phyloP scores from a whole-genome alignment of 208 protist species.

The Perkinsela sp. region DNA sequence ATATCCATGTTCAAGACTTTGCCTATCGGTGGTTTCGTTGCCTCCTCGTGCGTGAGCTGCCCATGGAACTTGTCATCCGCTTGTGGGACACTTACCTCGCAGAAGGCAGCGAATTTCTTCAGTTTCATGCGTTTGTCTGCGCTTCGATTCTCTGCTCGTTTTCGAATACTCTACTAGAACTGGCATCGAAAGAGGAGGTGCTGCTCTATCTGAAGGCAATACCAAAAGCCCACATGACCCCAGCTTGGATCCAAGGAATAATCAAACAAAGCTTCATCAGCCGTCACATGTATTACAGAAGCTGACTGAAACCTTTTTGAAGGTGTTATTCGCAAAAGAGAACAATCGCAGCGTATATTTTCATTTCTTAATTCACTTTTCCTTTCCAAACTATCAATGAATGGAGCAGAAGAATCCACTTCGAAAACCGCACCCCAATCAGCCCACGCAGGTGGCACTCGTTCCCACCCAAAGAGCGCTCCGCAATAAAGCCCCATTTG shows the following conservation, averaged over 20 bases:
- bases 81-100: constrained; percentile 21
- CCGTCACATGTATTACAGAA: not conserved
- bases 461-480: too few species aligned
- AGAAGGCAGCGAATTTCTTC: constrained; percentile 7
- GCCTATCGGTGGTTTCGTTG: constrained; percentile 18
- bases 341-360: too few species aligned
- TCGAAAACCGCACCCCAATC: too few species aligned
- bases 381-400: too few species aligned
- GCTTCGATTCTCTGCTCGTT: not conserved
- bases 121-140: constrained; percentile 1
- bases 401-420: too few species aligned
- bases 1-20: constrained; percentile 10
- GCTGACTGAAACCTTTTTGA: too few species aligned
- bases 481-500: too few species aligned
- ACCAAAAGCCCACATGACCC: not conserved
- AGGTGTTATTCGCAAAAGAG: too few species aligned
- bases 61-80: constrained; percentile 8
- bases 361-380: too few species aligned
- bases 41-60: constrained; percentile 16
- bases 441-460: too few species aligned
- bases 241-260: not conserved
- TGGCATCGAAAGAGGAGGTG: not conserved
- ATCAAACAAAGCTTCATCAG: not conserved
- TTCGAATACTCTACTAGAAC: not conserved
- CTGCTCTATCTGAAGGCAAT: not conserved